phyloP scores from a whole-genome alignment of 805 yeast species.

The Pichia thaimueangensis region DNA sequence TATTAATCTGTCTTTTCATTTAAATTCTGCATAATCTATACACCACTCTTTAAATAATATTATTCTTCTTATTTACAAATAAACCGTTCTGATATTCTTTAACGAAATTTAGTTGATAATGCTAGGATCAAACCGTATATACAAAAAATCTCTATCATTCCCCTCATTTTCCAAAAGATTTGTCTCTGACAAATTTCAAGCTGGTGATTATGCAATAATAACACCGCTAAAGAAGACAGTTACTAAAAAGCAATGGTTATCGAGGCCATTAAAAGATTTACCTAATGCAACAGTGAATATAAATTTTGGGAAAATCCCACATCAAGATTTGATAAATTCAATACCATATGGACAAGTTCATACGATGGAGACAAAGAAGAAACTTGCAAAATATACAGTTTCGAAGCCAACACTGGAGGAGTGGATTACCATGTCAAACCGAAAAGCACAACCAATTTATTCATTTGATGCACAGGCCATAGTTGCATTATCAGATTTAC shows the following conservation, averaged over 20 bases:
- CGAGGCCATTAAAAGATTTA: conserved; percentile 23
- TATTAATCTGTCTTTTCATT: neutral
- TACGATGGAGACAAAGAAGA: conserved; percentile 14
- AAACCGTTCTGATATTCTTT: too few relatives aligned
- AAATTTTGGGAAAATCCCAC: conserved; percentile 28
- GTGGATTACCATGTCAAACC: conserved; percentile 32
- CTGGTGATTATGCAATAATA: conserved; percentile 29
- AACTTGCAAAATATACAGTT: conserved; percentile 27
- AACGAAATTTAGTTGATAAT: too few relatives aligned
- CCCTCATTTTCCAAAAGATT: neutral
- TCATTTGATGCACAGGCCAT: conserved; percentile 43
- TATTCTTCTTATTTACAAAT: too few relatives aligned
- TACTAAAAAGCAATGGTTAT: conserved; percentile 22
- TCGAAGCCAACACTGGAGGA: conserved; percentile 42
- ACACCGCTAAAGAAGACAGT: conserved; percentile 25
- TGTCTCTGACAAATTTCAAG: conserved; percentile 5
- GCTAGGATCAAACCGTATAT: neutral
- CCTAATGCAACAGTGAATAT: conserved; percentile 13
- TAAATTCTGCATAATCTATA: too few relatives aligned
- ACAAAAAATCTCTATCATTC: neutral
- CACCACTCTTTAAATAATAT: too few relatives aligned
- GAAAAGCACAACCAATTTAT: conserved; percentile 48
- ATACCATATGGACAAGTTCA: conserved; percentile 29
- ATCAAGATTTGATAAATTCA: conserved; percentile 34
- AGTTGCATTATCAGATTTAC: conserved; percentile 40